Evolutionary conservation across 192 early-diverging fungal genomes (phyloP), one percentile per base, ranked within the genome.

Genomic region (Coemansia sp.): DNA sequence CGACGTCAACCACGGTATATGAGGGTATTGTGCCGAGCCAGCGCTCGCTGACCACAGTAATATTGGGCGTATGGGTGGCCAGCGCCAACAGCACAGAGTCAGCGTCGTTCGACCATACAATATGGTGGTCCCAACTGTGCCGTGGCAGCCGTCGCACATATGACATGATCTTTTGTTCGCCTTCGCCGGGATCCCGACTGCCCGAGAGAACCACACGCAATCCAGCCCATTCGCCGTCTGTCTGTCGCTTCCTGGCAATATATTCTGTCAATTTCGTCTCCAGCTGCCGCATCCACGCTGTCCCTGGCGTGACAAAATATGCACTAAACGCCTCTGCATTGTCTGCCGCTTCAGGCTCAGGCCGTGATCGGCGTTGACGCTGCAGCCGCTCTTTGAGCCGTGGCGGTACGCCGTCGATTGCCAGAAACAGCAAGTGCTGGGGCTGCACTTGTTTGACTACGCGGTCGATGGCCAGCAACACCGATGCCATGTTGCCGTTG

Each of bases 81-180:
- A 99, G 71, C 2, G 93, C 94, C n/a, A 99, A 82, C 87, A 99
- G 91, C 62, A 97, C 91, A 12, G 95, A 76, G 83, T 98, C 95
- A 4, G 94, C 95, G 75, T 99, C 97, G 38, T 94, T 86, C 39
- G 95, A 96, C 83, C 96, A 99, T 24, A 99, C 79, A 62, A 92
- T 92, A 57, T 95, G 22, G 22, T 93, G 22, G 84, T 12, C 41
- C 41, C 41, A 45, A 2, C 41, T n/a, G 41, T 83, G 14, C 85
- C 90, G 68, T 90, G 93, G 51, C 89, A 45, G 3, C 11, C 41
- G 78, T 1, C 95, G 87, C 55, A 99, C 90, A 54, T 90, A 98
- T 65, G 93, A 93, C 92, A 97, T 96, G 60, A 99, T 97, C 78
- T 99, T 99, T 68, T 99, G 97, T 74, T 99, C 97, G 37, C 97